These are phyloP conservation scores for Tephrocybe sp. DNA, from an alignment of 768 basidiomycete genomes.

Conservation along the genomic window DNA sequence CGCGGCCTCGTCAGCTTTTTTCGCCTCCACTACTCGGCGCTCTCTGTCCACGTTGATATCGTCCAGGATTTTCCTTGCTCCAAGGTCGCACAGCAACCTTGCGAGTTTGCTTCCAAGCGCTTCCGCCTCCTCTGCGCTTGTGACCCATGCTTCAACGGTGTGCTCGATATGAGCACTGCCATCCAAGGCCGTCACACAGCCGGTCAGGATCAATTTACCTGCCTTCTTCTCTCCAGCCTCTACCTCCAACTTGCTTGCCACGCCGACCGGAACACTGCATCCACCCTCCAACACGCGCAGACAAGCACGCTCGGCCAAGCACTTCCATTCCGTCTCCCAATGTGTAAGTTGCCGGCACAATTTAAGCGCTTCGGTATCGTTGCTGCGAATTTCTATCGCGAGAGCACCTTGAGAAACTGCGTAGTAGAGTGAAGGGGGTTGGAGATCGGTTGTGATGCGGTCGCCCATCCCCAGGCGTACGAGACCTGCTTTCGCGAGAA, in stretches of 20 bases:
- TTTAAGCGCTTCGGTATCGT: constrained; percentile 57
- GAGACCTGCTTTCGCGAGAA: constrained; percentile 93
- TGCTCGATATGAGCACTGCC: constrained; percentile 73
- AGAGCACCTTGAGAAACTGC: constrained; percentile 96
- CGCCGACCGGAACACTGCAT: constrained; percentile 95
- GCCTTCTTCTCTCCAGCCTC: constrained; percentile 23
- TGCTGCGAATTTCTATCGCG: constrained; percentile 76
- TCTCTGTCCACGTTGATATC: constrained; percentile 74
- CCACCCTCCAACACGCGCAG: constrained; percentile 92
- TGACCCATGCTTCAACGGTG: constrained; percentile 51
- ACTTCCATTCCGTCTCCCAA: constrained; percentile 72
- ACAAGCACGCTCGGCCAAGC: constrained; percentile 83
- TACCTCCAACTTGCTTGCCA: constrained; percentile 48
- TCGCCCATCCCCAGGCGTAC: constrained; percentile 71
- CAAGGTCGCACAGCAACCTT: constrained; percentile 55
- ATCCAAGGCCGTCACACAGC: constrained; percentile 81
- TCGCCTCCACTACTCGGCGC: constrained; percentile 40
- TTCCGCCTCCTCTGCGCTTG: constrained; percentile 59
- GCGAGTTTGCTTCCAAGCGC: constrained; percentile 68
- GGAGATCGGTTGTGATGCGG: constrained; percentile 74
- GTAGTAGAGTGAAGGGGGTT: constrained; percentile 73
- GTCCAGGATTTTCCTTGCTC: constrained; percentile 78
- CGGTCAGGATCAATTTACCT: constrained; percentile 60
- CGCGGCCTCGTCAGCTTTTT: constrained; percentile 27
- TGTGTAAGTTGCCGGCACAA: constrained; percentile 72